Conservation (phyloP, 2,329 filamentous ascomycete genomes). For the Colletotrichum lini region DNA sequence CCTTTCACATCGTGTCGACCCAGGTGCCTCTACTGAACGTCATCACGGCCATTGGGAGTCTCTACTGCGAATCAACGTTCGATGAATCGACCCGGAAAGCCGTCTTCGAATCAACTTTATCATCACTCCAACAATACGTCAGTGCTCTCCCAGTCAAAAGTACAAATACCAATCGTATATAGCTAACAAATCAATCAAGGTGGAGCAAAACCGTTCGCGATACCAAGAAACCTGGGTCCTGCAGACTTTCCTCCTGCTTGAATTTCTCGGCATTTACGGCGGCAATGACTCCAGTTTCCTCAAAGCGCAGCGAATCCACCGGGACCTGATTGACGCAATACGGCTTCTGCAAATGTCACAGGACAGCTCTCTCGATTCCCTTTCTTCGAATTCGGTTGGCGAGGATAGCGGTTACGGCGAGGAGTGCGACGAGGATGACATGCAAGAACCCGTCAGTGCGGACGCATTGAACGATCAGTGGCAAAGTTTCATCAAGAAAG, state of each 20-base stretch:
- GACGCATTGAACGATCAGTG: slow-evolving; percentile 20
- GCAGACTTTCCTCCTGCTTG: slow-evolving; percentile 27
- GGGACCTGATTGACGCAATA: slow-evolving; percentile 31
- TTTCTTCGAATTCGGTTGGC: slow-evolving; percentile 10
- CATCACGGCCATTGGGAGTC: slow-evolving; percentile 28
- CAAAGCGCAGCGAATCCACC: slow-evolving; percentile 30
- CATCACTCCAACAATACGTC: slow-evolving; percentile 28
- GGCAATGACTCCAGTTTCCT: slow-evolving; percentile 29
- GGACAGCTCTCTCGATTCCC: slow-evolving; percentile 22
- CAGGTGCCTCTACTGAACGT: slow-evolving; percentile 29
- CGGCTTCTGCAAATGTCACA: slow-evolving; percentile 28
- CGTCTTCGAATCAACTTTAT: slow-evolving; percentile 24
- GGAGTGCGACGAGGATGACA: slow-evolving; percentile 19
- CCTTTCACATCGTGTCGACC: slow-evolving; percentile 31
- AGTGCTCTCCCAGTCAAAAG: not conserved
- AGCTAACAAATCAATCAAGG: not conserved
- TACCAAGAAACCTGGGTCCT: slow-evolving; percentile 35
- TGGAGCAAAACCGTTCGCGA: slow-evolving; percentile 27
- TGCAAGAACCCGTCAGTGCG: slow-evolving; percentile 20
- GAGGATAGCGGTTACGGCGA: slow-evolving; percentile 28
- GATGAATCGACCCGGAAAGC: slow-evolving; percentile 22
- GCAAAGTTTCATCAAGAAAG: slow-evolving; percentile 24
- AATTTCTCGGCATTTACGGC: slow-evolving; percentile 31
- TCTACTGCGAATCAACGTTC: slow-evolving; percentile 23
- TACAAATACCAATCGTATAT: not conserved